phyloP scores from a whole-genome alignment of 805 yeast species.

The Kregervanrija pseudodelftensis region DNA sequence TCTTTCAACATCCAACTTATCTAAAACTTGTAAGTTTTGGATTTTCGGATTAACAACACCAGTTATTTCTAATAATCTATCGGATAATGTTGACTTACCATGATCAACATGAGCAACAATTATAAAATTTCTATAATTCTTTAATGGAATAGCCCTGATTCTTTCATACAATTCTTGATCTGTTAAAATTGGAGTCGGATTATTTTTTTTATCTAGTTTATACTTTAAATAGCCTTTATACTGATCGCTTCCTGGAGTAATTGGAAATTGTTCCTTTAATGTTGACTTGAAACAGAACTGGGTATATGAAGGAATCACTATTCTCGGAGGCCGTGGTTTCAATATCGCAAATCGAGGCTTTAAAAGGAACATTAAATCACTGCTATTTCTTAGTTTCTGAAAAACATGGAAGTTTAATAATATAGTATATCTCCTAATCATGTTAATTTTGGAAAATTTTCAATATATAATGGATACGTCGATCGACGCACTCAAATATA shows the following conservation, averaged over 20 bases:
- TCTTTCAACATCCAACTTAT: slow-evolving; percentile 87
- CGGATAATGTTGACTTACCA: slow-evolving; percentile 83
- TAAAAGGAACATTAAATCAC: too few relatives aligned
- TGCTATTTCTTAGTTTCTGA: too few relatives aligned
- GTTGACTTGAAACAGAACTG: too few relatives aligned
- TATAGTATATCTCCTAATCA: too few relatives aligned
- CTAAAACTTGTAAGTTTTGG: slow-evolving; percentile 75
- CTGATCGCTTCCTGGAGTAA: slow-evolving; percentile 8
- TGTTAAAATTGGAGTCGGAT: slow-evolving; percentile 20
- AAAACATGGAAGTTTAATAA: too few relatives aligned
- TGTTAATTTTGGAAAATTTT: too few relatives aligned
- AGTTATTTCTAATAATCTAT: slow-evolving; percentile 78
- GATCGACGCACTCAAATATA: too few relatives aligned
- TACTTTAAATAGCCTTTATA: slow-evolving; percentile 24
- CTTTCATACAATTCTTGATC: slow-evolving; percentile 31
- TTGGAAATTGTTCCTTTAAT: background rate
- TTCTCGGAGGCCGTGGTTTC: too few relatives aligned
- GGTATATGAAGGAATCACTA: background rate
- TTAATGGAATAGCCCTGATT: slow-evolving; percentile 72
- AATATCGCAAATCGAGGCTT: too few relatives aligned
- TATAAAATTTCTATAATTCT: slow-evolving; percentile 81
- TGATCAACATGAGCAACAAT: slow-evolving; percentile 93
- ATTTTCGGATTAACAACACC: slow-evolving; percentile 75
- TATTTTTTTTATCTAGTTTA: slow-evolving; percentile 19
- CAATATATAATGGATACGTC: too few relatives aligned